A percentile compares a stretch with the other conserved stretches of the same genome.
phyloP scores from a whole-genome alignment of 2,329 filamentous ascomycete species.

The Boeremia exigua region DNA sequence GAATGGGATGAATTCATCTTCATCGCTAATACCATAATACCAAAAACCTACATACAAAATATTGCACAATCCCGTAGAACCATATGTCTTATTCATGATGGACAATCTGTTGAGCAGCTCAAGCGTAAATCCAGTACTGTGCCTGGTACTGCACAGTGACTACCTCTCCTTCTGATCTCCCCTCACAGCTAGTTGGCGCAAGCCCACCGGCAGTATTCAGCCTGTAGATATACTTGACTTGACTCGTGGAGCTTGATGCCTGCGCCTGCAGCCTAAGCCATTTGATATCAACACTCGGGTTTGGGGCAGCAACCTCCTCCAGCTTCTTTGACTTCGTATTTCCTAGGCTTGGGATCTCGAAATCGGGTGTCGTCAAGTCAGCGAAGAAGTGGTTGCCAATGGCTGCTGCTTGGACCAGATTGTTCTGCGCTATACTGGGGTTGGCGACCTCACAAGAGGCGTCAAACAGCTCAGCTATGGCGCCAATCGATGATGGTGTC shows the following conservation, averaged over 20 bases:
- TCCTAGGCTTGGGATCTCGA: slow-evolving; percentile 73
- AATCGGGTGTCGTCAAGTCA: slow-evolving; percentile 74
- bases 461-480: slow-evolving; percentile 46
- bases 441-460: slow-evolving; percentile 28
- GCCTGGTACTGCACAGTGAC: slow-evolving; percentile 85
- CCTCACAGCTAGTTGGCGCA: slow-evolving; percentile 72
- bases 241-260: slow-evolving; percentile 36
- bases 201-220: slow-evolving; percentile 82
- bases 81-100: too few species aligned
- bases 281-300: slow-evolving; percentile 64
- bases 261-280: slow-evolving; percentile 75
- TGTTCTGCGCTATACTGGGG: slow-evolving; percentile 26
- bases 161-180: slow-evolving; percentile 43
- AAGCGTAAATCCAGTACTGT: slow-evolving; percentile 71
- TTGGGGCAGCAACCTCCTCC: slow-evolving; percentile 67
- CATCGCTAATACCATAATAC: neutral
- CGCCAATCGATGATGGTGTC: slow-evolving; percentile 50
- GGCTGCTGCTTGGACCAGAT: slow-evolving; percentile 31
- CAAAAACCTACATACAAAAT: too few species aligned
- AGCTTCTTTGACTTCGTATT: slow-evolving; percentile 72
- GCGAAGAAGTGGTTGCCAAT: slow-evolving; percentile 81
- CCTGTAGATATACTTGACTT: slow-evolving; percentile 77
- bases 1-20: neutral
- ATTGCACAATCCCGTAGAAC: too few species aligned
- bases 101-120: neutral